Evolutionary conservation across 768 basidiomycete species (phyloP), one percentile per base, ranked within the genome.

Genomic region (Tubosaeta brunneosetosa): DNA sequence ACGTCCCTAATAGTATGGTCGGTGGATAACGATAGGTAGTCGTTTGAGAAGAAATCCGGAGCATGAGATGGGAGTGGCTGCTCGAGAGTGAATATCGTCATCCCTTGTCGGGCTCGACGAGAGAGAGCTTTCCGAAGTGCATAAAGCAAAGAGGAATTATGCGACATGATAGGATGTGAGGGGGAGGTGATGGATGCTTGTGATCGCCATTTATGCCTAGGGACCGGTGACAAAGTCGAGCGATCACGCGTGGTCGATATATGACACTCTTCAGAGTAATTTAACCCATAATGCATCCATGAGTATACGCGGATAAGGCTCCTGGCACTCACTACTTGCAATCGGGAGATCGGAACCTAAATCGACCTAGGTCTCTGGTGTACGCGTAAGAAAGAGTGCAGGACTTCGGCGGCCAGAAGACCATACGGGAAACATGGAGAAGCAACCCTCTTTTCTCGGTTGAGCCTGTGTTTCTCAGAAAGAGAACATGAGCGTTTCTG

Each of bases 1-100:
- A 51, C 25, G 4, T 73, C 71, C 9, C 53, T 49, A 2, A 79
- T 65, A 3, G 53, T 44, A 0, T 55, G 41, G 44, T 73, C 72
- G 4, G 64, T 59, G 6, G 76, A 67, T 3, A 82, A 58, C 1
- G 78, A 77, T 10, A 82, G 71, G 55, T 80, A 81, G 58, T 82
- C 77, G 49, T 78, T 81, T 6, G 79, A 77, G 37, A 73, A 74
- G 51, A 77, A 65, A 50, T 77, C 75, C 1, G 62, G 60, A 36
- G 59, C 57, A 38, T 50, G 38, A 14, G 60, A 55, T 17, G 63
- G 60, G 27, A 57, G 62, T 8, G 63, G 60, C 3, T 49, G 7
- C 26, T 62, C 50, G 42, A 62, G 54, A 26, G 22, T 9, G 38
- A 61, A 55, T 41, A 49, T 8, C 6, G 53, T 51, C 44, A 59